Conservation (phyloP, 2,329 filamentous ascomycete species). For the Aspergillus fumigatiaffinis region DNA sequence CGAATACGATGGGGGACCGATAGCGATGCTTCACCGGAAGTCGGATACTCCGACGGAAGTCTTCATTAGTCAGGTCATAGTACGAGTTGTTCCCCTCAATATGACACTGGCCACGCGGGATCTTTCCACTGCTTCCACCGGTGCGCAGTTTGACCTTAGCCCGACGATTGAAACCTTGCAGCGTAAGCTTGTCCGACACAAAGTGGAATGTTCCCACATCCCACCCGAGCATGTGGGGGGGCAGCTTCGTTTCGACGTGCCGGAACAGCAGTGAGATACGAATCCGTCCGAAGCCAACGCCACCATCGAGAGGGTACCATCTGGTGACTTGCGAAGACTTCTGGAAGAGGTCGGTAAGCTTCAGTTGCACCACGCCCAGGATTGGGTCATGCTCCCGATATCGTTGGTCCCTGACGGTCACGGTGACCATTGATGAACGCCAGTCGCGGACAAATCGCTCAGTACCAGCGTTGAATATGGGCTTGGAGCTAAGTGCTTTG, state of each 20-base stretch:
- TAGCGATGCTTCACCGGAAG: constrained; percentile 89
- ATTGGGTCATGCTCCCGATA: constrained; percentile 93
- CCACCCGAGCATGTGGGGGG: constrained; percentile 84
- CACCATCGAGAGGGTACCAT: constrained; percentile 96
- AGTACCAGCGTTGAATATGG: constrained; percentile 95
- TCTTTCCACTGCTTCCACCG: constrained; percentile 72
- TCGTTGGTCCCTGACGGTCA: constrained; percentile 82
- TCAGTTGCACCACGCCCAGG: constrained; percentile 84
- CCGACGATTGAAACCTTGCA: constrained; percentile 58
- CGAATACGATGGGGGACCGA: constrained; percentile 82
- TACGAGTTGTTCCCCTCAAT: constrained; percentile 57
- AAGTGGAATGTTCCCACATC: constrained; percentile 95
- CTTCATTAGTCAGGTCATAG: constrained; percentile 54
- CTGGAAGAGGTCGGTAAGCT: constrained; percentile 80
- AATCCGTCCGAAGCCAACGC: constrained; percentile 84
- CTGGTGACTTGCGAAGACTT: constrained; percentile 81
- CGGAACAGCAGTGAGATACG: constrained; percentile 88
- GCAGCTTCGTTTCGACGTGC: constrained; percentile 78
- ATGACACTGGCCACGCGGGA: constrained; percentile 62
- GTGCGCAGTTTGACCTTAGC: constrained; percentile 74
- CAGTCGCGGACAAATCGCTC: constrained; percentile 92
- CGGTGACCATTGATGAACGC: constrained; percentile 79
- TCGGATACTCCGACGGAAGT: constrained; percentile 56
- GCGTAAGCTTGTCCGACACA: constrained; percentile 64
- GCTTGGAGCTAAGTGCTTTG: constrained; percentile 89